Conservation (phyloP, 805 yeast species). For the Ascoidea tarda region DNA sequence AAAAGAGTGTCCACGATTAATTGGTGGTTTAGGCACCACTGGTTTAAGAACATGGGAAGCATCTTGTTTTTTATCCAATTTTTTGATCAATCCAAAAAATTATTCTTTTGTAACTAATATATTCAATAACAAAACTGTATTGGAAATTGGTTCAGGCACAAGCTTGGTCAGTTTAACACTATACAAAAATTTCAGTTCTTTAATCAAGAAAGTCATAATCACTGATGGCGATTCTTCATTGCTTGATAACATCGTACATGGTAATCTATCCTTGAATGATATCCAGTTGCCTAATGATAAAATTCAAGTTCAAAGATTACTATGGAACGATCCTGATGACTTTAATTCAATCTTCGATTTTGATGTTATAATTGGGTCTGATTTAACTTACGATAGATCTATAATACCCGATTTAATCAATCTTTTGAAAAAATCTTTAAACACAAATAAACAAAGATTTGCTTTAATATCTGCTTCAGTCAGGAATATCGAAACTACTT, state of each 20-base stretch:
- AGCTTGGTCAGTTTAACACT: slow-evolving; percentile 52
- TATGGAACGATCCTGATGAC: slow-evolving; percentile 40
- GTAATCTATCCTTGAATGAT: slow-evolving; percentile 32
- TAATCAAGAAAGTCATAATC: slow-evolving; percentile 10
- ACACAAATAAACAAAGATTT: neutral
- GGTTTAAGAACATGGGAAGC: slow-evolving; percentile 95
- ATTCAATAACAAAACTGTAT: slow-evolving; percentile 18
- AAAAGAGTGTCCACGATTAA: slow-evolving; percentile 46
- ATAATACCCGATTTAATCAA: slow-evolving; percentile 40
- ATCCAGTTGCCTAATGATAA: slow-evolving; percentile 9
- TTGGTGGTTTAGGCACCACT: slow-evolving; percentile 71
- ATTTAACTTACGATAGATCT: slow-evolving; percentile 69
- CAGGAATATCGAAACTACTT: neutral
- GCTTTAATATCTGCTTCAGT: neutral
- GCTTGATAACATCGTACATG: slow-evolving; percentile 26
- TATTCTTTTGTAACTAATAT: neutral
- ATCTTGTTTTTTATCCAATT: slow-evolving; percentile 50
- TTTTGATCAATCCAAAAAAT: slow-evolving; percentile 16
- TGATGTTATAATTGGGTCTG: slow-evolving; percentile 65
- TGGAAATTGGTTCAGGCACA: slow-evolving; percentile 86
- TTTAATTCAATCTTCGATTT: slow-evolving; percentile 18
- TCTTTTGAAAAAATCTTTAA: slow-evolving; percentile 13
- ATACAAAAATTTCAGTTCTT: slow-evolving; percentile 6
- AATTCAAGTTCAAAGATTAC: slow-evolving; percentile 24
- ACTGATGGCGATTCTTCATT: slow-evolving; percentile 52